Conservation (phyloP, 176 grass and related monocot species). For the Typha latifolia region DNA sequence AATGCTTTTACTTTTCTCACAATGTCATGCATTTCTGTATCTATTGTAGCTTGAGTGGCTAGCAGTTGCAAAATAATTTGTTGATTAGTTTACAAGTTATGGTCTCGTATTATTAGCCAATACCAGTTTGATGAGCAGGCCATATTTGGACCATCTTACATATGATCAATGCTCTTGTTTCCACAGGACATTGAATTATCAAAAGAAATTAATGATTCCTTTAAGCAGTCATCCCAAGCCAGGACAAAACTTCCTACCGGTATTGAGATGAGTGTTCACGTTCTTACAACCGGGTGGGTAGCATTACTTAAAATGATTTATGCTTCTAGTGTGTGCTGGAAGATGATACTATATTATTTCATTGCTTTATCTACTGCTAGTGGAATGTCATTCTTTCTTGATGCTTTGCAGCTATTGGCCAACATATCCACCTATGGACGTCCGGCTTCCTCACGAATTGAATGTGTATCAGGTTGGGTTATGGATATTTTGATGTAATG, state of each 20-base stretch:
- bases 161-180: constrained; percentile 9
- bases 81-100: neutral
- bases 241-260: constrained; percentile 93
- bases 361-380: neutral
- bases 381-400: neutral
- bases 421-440: constrained; percentile 97
- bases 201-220: constrained; percentile 99
- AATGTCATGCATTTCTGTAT: too few species aligned
- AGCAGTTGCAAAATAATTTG: too few species aligned
- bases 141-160: neutral
- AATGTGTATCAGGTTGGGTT: constrained; percentile 93
- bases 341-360: neutral
- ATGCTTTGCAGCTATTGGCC: constrained; percentile 87
- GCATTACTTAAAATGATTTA: neutral
- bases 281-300: constrained; percentile 85
- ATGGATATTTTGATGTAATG: neutral
- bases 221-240: constrained; percentile 97
- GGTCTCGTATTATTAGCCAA: neutral
- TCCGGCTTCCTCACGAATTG: constrained; percentile 90
- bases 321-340: neutral
- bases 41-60: too few species aligned
- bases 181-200: constrained; percentile 88
- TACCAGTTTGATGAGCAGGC: neutral
- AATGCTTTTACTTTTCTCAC: too few species aligned
- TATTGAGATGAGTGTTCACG: constrained; percentile 99